Percentiles rank a stretch among this genome's conserved stretches.
These are phyloP conservation scores for Auriscalpium microsporum DNA, from an alignment of 768 basidiomycete genomes.

Conservation along the genomic window DNA sequence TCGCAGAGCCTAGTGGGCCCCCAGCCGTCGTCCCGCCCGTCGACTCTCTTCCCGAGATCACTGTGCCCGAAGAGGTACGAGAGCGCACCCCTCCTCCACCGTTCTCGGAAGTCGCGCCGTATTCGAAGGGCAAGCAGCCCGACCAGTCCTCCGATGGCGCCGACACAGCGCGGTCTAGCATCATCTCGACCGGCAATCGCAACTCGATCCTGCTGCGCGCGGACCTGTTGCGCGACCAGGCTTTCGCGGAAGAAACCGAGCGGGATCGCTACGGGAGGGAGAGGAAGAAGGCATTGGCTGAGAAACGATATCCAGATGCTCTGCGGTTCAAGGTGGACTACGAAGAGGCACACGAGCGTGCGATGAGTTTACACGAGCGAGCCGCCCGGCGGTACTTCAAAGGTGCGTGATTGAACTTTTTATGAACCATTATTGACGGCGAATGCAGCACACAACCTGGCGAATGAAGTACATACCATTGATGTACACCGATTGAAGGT, in stretches of 20 bases:
- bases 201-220: slow-evolving; percentile 20
- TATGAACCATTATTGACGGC: neutral
- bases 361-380: slow-evolving; percentile 22
- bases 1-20: slow-evolving; percentile 6
- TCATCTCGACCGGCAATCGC: slow-evolving; percentile 20
- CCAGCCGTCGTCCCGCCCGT: slow-evolving; percentile 9
- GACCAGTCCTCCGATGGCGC: slow-evolving; percentile 2
- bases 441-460: slow-evolving; percentile 24
- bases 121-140: neutral
- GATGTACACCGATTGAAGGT: slow-evolving; percentile 29
- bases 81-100: slow-evolving; percentile 7
- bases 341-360: slow-evolving; percentile 22
- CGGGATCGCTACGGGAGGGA: slow-evolving; percentile 16
- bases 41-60: slow-evolving; percentile 13
- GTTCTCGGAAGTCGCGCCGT: slow-evolving; percentile 1
- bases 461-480: slow-evolving; percentile 21
- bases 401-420: slow-evolving; percentile 16
- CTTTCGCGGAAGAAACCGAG: slow-evolving; percentile 20
- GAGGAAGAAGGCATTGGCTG: slow-evolving; percentile 18
- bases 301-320: slow-evolving; percentile 18
- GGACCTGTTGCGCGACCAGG: slow-evolving; percentile 23
- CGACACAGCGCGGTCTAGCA: slow-evolving; percentile 15
- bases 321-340: slow-evolving; percentile 23
- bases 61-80: slow-evolving; percentile 12
- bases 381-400: slow-evolving; percentile 27